These are phyloP conservation scores for Apiospora marii DNA, from an alignment of 2,329 filamentous ascomycete genomes.

Conservation along the genomic window DNA sequence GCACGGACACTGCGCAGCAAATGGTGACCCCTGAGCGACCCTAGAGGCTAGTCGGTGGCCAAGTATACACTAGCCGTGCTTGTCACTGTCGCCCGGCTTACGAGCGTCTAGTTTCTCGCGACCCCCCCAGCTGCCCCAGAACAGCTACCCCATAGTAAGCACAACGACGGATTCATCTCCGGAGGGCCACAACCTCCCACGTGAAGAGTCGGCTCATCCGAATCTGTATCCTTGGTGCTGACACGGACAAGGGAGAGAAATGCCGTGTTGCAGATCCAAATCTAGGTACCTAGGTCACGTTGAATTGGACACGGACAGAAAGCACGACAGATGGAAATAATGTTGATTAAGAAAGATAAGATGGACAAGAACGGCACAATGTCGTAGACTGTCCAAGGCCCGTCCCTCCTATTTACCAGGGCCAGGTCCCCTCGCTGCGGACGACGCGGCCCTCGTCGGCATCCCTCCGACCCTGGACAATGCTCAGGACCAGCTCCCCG, in stretches of 20 bases:
- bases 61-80: slow-evolving; percentile 14
- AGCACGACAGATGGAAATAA: not conserved
- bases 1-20: not conserved
- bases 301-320: not conserved
- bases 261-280: not conserved
- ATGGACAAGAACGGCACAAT: not conserved
- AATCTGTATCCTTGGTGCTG: not conserved
- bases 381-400: not conserved
- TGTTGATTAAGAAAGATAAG: no score
- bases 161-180: not conserved
- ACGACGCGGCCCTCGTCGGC: slow-evolving; percentile 49
- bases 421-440: slow-evolving; percentile 30
- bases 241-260: not conserved
- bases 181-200: not conserved
- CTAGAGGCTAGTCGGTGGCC: slow-evolving; percentile 1
- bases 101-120: not conserved
- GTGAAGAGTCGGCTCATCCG: not conserved
- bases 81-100: not conserved
- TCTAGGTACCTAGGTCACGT: not conserved
- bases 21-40: not conserved
- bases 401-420: slow-evolving; percentile 32
- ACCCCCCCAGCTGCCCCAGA: slow-evolving; percentile 6
- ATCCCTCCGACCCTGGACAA: slow-evolving; percentile 52
- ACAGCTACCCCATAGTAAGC: slow-evolving; percentile 6
- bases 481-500: slow-evolving; percentile 47